Conservation (phyloP, 768 basidiomycete species). For the Fomitopsis serialis region DNA sequence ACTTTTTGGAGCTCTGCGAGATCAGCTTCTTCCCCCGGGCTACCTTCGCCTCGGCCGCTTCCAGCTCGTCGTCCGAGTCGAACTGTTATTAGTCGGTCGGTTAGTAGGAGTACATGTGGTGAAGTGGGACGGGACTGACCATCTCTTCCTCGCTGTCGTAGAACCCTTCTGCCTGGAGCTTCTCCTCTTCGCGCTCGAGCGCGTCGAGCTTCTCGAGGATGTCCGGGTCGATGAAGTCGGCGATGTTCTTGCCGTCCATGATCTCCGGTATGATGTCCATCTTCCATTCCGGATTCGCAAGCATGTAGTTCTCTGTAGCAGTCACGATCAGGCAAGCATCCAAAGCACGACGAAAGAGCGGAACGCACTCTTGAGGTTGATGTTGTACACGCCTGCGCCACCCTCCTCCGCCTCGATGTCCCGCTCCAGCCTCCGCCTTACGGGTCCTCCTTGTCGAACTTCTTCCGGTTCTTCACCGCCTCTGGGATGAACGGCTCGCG, state of each 20-base stretch:
- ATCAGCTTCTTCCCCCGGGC: slow-evolving; percentile 62
- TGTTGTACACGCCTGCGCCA: slow-evolving; percentile 86
- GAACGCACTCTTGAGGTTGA: slow-evolving; percentile 80
- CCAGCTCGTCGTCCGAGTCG: slow-evolving; percentile 70
- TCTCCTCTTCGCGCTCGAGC: slow-evolving; percentile 94
- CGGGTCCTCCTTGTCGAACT: slow-evolving; percentile 86
- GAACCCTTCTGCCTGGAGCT: slow-evolving; percentile 90
- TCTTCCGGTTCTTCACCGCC: slow-evolving; percentile 63
- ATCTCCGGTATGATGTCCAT: slow-evolving; percentile 97
- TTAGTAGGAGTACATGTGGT: neutral
- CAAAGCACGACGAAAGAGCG: neutral
- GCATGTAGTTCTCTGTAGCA: slow-evolving; percentile 77
- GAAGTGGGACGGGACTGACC: slow-evolving; percentile 35
- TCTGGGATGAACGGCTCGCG: slow-evolving; percentile 90
- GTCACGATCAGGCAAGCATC: neutral
- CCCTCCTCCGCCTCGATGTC: slow-evolving; percentile 86
- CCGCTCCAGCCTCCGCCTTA: slow-evolving; percentile 64
- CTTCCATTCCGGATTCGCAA: slow-evolving; percentile 92
- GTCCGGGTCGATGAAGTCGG: slow-evolving; percentile 97
- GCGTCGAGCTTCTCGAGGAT: slow-evolving; percentile 96
- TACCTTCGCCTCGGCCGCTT: slow-evolving; percentile 55
- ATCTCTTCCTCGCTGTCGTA: slow-evolving; percentile 89
- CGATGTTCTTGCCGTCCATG: slow-evolving; percentile 97
- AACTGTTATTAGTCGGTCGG: slow-evolving; percentile 19
- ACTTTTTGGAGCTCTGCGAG: slow-evolving; percentile 78